Evolutionary conservation across 1,139 yeast genomes (phyloP), one percentile per base, ranked within the genome.

Genomic region (Debaryomycetaceae sp.): DNA sequence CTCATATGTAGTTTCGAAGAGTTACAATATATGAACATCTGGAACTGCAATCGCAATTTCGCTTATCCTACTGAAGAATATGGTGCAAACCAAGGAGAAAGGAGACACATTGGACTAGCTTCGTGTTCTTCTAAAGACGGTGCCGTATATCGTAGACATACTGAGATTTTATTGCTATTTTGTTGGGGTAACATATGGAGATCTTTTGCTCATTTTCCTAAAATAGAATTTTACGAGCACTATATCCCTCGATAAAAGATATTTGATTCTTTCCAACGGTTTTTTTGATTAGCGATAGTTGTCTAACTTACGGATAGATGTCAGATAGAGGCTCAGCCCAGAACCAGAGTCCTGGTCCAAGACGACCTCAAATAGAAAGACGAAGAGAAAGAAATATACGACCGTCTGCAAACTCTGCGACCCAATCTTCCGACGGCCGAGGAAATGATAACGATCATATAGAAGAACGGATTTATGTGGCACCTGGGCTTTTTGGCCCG

Each of bases 401-500:
- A 27, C 8, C 31, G 31, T 27, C 31, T 27, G 31, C 31, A 27
- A 27, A 27, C 11, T 27, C 31, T 11, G 31, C 31, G 11, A 27
- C 31, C 31, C 31, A 27, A 27, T 8, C 11, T 27, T 11, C 8
- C 8, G 4, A 27, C 31, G 11, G 11, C 11, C 11, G 31, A 11
- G 31, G 31, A 7, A 27, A 27, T 27, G 11, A 3, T 27, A 27
- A 27, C 31, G 8, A 27, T 27, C 11, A 27, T 8, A 27, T 27
- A 27, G 31, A 40, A 27, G 38, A 40, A 22, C 36, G 38, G 24
- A 20, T 40, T 2, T 17, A n/a, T 13, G 41, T 38, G 36, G 41
- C 41, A 38, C 14, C 40, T 17, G 22, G 40, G n/a, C n/a, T 38
- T 23, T 24, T 22, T 24, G 11, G 14, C 31, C 34, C 40, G 22